Conservation (phyloP, 1,284 basidiomycete genomes). For the Sporisorium iseilematis-ciliati region DNA sequence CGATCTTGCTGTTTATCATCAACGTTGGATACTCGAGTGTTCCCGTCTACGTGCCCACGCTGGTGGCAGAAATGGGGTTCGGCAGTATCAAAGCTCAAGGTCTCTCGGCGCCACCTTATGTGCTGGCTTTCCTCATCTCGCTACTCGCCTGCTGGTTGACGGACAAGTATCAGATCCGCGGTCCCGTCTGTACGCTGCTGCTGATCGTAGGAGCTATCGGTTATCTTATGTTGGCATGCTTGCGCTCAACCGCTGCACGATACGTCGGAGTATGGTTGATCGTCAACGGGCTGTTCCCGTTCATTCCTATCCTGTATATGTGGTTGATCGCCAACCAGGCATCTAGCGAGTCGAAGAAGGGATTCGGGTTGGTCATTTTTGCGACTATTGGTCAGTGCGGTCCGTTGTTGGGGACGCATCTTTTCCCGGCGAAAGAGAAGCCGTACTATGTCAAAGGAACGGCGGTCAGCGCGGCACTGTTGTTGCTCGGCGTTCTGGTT, state of each 20-base stretch:
- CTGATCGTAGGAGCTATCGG: conserved; percentile 52
- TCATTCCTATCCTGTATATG: conserved; percentile 62
- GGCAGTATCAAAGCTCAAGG: conserved; percentile 55
- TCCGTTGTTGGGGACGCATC: conserved; percentile 57
- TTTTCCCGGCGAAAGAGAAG: conserved; percentile 51
- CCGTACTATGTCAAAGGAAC: conserved; percentile 61
- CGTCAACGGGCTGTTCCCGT: conserved; percentile 59
- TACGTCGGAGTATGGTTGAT: conserved; percentile 58
- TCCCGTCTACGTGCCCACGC: conserved; percentile 65
- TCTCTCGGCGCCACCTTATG: conserved; percentile 57
- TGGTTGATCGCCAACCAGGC: conserved; percentile 56
- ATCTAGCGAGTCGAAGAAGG: conserved; percentile 57
- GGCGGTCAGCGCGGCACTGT: conserved; percentile 43
- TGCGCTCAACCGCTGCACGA: conserved; percentile 32
- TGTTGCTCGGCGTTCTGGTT: conserved; percentile 46
- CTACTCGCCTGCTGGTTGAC: conserved; percentile 36
- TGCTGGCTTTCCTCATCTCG: conserved; percentile 58
- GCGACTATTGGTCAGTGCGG: conserved; percentile 63
- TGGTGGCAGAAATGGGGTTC: conserved; percentile 63
- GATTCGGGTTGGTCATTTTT: conserved; percentile 56
- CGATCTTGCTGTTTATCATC: conserved; percentile 58
- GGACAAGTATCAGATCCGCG: conserved; percentile 55
- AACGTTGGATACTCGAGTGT: conserved; percentile 64
- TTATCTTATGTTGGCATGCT: conserved; percentile 61
- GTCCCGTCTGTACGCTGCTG: conserved; percentile 53